Evolutionary conservation across 2,329 filamentous ascomycete genomes (phyloP), one percentile per base, ranked within the genome.

Genomic region (Alternaria viburni): DNA sequence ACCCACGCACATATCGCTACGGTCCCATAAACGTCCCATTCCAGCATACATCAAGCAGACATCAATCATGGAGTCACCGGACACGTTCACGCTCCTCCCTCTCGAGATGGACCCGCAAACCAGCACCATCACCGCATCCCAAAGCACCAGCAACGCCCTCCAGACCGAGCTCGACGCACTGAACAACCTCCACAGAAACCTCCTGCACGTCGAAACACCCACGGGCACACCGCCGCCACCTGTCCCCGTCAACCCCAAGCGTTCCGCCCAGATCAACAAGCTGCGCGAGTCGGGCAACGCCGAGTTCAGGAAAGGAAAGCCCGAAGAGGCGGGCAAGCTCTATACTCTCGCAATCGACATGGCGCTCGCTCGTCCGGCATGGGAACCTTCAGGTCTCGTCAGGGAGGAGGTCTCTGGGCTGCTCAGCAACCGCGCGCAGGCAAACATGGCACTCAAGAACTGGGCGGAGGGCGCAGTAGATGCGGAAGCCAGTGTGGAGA

Each of bases 391-490:
- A 13, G 90, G 90, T 12, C 84, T 98, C 23, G 91, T 96, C 58
- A 84, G 93, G 66, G 96, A 98, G 79, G 96, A 99, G 81, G 84
- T 95, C 9, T 86, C 90, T 11, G 88, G 87, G 15, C 83, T 98
- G 71, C 93, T 93, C 81, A 89, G 91, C 55, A 97, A 97, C 81
- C 87, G 96, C 59, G 93, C 94, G 59, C 94, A 97, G 86, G 93
- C 93, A 64, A 87, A 95, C 81, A 97, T 97, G 90, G 90, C 89
- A 17, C 82, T 91, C 80, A 88, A 90, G 81, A 86, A 86, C 70
- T 98, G 95, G 94, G 86, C 92, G 0, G 93, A 96, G 82, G 96
- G 89, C 6, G 87, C 91, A n/a, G 86, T 93, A 6, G 96, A 99
- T 81, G 94, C 93, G 5, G 91, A 96, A 83, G 88, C 89, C 28